Evolutionary conservation across 345 rosid genomes (phyloP).

Genomic region (Schrenkiella parvula): DNA sequence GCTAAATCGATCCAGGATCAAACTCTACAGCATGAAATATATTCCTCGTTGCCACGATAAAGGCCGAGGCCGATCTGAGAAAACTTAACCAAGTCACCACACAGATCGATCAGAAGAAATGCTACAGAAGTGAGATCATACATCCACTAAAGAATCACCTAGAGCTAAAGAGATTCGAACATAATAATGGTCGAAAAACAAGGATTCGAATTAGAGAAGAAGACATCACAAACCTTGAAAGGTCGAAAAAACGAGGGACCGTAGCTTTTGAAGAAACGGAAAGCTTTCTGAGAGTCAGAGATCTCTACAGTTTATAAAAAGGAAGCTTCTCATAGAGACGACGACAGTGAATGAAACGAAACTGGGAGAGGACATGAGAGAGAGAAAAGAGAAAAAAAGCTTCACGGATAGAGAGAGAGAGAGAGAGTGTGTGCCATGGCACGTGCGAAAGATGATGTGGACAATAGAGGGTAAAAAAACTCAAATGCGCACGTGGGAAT

Average conservation of each 20-base stretch:
- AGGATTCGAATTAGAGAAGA: not conserved
- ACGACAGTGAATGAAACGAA: slow-evolving; percentile 6
- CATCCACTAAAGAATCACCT: not conserved
- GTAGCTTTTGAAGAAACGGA: not conserved
- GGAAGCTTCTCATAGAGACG: slow-evolving; percentile 19
- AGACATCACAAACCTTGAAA: slow-evolving; percentile 10
- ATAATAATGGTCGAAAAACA: not conserved
- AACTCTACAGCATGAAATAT: not conserved
- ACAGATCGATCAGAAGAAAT: slow-evolving; percentile 13
- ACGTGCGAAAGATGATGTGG: slow-evolving; percentile 21
- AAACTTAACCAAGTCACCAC: not conserved
- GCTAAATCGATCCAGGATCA: not conserved
- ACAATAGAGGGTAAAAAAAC: not conserved
- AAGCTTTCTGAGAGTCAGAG: slow-evolving; percentile 10
- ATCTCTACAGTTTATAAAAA: slow-evolving; percentile 11
- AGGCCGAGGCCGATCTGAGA: slow-evolving; percentile 10
- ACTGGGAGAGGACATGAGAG: not conserved
- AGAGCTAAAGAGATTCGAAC: slow-evolving; percentile 2
- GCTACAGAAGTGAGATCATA: not conserved
- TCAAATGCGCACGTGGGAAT: slow-evolving; percentile 17
- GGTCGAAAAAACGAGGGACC: not conserved
- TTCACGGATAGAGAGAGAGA: slow-evolving; percentile 23
- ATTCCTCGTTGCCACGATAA: not conserved
- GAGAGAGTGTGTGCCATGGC: not conserved
- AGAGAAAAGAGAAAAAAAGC: slow-evolving; percentile 4